Percentiles rank a stretch among this genome's conserved stretches.
These are phyloP conservation scores for Carpinus viminea DNA, from an alignment of 306 rosid species.

Conservation along the genomic window DNA sequence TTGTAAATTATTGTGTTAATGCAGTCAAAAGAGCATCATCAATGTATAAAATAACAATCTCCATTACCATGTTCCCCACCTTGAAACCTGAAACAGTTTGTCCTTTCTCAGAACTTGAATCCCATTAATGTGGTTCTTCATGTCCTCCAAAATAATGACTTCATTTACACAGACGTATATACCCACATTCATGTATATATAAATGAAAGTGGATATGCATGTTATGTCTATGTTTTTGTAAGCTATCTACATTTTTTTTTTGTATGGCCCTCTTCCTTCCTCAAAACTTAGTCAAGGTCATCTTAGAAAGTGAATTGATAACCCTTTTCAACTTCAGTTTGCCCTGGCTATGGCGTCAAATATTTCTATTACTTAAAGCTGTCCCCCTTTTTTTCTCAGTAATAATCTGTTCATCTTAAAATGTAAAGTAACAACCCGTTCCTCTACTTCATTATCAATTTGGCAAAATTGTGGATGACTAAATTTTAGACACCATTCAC, in stretches of 20 bases:
- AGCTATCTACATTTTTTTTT: background rate
- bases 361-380: background rate
- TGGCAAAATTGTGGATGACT: background rate
- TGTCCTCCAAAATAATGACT: background rate
- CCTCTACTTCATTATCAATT: background rate
- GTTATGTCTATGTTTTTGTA: background rate
- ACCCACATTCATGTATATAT: background rate
- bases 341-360: background rate
- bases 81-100: background rate
- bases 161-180: background rate
- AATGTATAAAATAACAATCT: background rate
- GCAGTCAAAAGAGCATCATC: background rate
- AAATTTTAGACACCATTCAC: background rate
- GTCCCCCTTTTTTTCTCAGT: background rate
- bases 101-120: background rate
- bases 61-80: background rate
- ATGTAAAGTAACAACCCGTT: background rate
- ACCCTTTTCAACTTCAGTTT: background rate
- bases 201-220: too few species aligned
- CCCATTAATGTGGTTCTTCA: background rate
- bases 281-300: background rate
- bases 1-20: background rate
- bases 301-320: slow-evolving; percentile 1
- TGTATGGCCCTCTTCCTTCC: background rate
- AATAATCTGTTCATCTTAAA: background rate